Evolutionary conservation across 805 yeast species (phyloP).

Genomic region (Hyphopichia homilentoma): DNA sequence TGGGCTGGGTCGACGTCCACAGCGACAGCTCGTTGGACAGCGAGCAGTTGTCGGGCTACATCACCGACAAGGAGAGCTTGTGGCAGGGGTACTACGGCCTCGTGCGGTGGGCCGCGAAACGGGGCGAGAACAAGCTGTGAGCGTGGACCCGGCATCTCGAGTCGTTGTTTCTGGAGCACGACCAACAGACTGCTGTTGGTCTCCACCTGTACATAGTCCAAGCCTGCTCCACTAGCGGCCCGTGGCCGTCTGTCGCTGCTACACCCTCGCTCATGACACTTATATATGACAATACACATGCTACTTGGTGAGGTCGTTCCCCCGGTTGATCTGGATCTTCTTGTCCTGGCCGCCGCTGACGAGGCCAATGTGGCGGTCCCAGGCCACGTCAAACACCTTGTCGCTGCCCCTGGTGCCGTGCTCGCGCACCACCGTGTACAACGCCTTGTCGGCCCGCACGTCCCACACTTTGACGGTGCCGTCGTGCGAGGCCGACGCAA

Average conservation of each 20-base stretch:
- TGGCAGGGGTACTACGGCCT: conserved; percentile 81
- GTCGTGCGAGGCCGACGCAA: conserved; percentile 92
- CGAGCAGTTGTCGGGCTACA: conserved; percentile 48
- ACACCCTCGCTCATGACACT: too few species aligned
- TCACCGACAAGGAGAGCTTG: conserved; percentile 61
- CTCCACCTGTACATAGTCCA: too few species aligned
- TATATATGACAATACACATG: conserved; percentile 3
- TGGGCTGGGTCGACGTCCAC: conserved; percentile 57
- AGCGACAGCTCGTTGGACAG: conserved; percentile 9
- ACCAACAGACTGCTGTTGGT: too few species aligned
- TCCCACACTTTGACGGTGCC: conserved; percentile 97
- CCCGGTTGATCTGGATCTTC: conserved; percentile 76
- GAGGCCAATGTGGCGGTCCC: conserved; percentile 79
- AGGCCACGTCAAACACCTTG: conserved; percentile 82
- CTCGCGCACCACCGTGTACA: conserved; percentile 81
- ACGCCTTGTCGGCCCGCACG: conserved; percentile 74
- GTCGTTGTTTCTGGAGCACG: too few species aligned
- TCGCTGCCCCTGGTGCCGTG: conserved; percentile 41
- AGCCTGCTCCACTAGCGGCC: too few species aligned
- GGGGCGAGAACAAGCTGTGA: conserved; percentile 27
- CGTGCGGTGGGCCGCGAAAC: conserved; percentile 49
- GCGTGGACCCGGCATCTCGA: too few species aligned
- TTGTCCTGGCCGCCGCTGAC: conserved; percentile 94
- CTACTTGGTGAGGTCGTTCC: conserved; percentile 21
- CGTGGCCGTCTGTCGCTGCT: too few species aligned